Conservation (phyloP, 768 basidiomycete genomes). For the Serendipita sp. region DNA sequence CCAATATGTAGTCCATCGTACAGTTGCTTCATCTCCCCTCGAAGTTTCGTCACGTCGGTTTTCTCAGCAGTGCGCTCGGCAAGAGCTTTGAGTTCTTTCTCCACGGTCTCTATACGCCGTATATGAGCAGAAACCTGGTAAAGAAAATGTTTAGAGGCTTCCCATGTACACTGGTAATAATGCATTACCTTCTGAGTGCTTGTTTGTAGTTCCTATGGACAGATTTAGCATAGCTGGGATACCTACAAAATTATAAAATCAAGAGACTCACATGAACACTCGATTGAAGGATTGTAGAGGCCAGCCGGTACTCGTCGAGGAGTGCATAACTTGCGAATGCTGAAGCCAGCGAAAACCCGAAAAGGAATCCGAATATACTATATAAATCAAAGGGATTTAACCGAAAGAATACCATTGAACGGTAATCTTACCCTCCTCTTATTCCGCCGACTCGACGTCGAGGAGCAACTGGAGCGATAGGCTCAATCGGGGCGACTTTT, state of each 20-base stretch:
- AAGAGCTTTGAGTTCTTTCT: constrained; percentile 74
- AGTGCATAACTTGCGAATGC: constrained; percentile 76
- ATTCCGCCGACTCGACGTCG: neutral
- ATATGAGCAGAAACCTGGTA: constrained; percentile 68
- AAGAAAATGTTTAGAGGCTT: neutral
- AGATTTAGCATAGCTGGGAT: neutral
- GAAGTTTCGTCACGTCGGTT: constrained; percentile 61
- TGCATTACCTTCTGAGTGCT: constrained; percentile 61
- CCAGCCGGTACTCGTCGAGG: constrained; percentile 78
- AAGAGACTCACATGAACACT: constrained; percentile 35
- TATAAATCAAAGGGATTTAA: neutral
- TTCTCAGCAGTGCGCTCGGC: constrained; percentile 50
- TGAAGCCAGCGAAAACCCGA: constrained; percentile 83
- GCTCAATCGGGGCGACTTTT: neutral
- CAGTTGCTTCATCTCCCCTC: constrained; percentile 75
- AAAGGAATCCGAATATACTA: constrained; percentile 71
- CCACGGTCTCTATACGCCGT: constrained; percentile 68
- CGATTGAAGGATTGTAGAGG: constrained; percentile 72
- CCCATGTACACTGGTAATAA: neutral
- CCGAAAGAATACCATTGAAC: neutral
- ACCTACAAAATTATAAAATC: neutral
- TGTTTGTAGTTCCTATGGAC: constrained; percentile 52
- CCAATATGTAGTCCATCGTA: constrained; percentile 74
- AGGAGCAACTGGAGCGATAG: neutral
- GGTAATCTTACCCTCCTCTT: neutral